Percentiles rank a stretch among this genome's conserved stretches.
phyloP scores from a whole-genome alignment of 148 eudicot genomes.

The Diospyros lotus region DNA sequence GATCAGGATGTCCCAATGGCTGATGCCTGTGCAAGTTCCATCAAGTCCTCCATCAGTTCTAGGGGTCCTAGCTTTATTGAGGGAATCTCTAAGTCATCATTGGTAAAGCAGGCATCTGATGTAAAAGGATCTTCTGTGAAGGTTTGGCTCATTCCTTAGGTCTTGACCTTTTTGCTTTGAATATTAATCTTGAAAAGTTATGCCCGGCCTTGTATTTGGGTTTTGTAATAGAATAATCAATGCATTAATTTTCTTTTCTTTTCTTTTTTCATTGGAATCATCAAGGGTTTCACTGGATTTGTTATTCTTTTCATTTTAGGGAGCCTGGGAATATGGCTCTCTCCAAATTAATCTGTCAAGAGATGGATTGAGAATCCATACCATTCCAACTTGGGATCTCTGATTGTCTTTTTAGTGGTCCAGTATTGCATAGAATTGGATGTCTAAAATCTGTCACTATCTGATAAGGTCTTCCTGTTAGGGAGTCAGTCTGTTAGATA shows the following conservation, averaged over 20 bases:
- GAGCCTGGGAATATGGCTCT: conserved; percentile 1
- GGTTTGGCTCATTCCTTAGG: conserved; percentile 28
- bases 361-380: background rate
- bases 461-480: background rate
- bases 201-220: background rate
- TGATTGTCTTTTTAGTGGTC: background rate
- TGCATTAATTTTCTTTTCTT: too few species aligned
- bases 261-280: too few species aligned
- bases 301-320: background rate
- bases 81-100: conserved; percentile 84
- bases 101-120: conserved; percentile 76
- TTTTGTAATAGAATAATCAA: background rate
- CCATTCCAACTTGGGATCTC: background rate
- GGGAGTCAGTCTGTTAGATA: background rate
- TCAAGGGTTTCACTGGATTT: background rate
- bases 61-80: conserved; percentile 78
- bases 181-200: background rate
- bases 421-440: background rate
- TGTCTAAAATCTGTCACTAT: background rate
- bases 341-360: background rate
- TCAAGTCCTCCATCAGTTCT: conserved; percentile 55
- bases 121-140: conserved; percentile 75
- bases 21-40: conserved; percentile 60
- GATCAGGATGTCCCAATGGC: conserved; percentile 88
- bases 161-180: background rate